Evolutionary conservation across 164 flowering plant genomes (phyloP).

Genomic region (Umbellularia californica): DNA sequence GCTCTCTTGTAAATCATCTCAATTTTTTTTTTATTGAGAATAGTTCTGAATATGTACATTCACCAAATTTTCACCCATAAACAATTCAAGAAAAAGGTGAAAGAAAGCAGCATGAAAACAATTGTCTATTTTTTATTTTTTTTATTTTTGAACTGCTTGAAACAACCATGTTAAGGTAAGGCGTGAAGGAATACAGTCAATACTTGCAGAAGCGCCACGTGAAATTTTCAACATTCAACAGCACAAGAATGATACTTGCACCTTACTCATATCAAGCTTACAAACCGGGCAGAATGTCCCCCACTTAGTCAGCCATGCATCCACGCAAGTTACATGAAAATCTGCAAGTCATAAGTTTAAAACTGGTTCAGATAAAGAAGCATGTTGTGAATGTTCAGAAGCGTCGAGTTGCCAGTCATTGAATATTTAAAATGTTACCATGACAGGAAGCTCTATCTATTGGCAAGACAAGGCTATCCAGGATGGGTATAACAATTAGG

Average conservation of each 20-base stretch:
- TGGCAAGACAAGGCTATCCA: not conserved
- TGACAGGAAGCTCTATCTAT: not conserved
- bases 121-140: not conserved
- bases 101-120: not conserved
- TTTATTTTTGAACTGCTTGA: not conserved
- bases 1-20: not conserved
- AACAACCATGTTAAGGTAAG: not conserved
- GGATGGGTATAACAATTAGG: not conserved
- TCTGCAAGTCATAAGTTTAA: slow-evolving; percentile 27
- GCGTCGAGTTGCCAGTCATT: not conserved
- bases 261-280: slow-evolving; percentile 39
- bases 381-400: not conserved
- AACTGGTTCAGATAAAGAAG: not conserved
- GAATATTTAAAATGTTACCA: not conserved
- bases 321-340: slow-evolving; percentile 55
- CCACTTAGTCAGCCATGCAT: slow-evolving; percentile 67
- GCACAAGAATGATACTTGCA: slow-evolving; percentile 9
- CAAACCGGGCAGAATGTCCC: slow-evolving; percentile 67
- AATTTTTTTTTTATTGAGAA: not conserved
- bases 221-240: not conserved
- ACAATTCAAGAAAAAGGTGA: not conserved
- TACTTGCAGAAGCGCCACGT: not conserved
- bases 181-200: not conserved
- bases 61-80: not conserved
- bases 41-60: not conserved